phyloP scores from a whole-genome alignment of 2,329 filamentous ascomycete species.

The Cadophora malorum region DNA sequence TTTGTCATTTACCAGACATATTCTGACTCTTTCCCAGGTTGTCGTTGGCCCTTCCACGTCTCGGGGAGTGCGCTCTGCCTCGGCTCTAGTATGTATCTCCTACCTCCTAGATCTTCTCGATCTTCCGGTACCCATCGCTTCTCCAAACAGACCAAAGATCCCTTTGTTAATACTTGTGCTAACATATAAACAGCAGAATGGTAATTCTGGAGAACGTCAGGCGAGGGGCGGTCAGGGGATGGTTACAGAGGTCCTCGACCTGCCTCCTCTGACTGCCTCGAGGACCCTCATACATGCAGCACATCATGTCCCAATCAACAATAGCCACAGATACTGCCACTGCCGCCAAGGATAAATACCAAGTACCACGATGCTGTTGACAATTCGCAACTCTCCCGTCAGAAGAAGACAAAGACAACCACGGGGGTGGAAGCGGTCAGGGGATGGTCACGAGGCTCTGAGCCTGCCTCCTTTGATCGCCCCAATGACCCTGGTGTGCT shows the following conservation, averaged over 20 bases:
- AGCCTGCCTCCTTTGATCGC: too few species aligned
- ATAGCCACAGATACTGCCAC: too few species aligned
- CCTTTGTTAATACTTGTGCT: neutral
- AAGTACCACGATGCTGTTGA: too few species aligned
- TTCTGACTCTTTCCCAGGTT: neutral
- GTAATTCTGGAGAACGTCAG: neutral
- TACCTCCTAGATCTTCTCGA: neutral
- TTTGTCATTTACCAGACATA: neutral
- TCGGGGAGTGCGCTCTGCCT: neutral
- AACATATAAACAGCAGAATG: neutral
- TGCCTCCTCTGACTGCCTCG: neutral
- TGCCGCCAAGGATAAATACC: too few species aligned
- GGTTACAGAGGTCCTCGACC: neutral
- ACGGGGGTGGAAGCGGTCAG: too few species aligned
- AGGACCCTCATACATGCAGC: too few species aligned
- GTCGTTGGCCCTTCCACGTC: neutral
- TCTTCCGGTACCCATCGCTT: neutral
- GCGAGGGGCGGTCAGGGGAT: constrained; percentile 7
- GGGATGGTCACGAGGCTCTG: too few species aligned
- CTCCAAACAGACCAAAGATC: neutral
- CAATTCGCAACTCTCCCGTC: too few species aligned
- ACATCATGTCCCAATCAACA: too few species aligned
- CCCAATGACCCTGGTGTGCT: too few species aligned
- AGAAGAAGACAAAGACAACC: too few species aligned
- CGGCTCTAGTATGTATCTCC: neutral